These are phyloP conservation scores for Beauveria asiatica DNA, from an alignment of 2,329 filamentous ascomycete genomes.

Conservation along the genomic window DNA sequence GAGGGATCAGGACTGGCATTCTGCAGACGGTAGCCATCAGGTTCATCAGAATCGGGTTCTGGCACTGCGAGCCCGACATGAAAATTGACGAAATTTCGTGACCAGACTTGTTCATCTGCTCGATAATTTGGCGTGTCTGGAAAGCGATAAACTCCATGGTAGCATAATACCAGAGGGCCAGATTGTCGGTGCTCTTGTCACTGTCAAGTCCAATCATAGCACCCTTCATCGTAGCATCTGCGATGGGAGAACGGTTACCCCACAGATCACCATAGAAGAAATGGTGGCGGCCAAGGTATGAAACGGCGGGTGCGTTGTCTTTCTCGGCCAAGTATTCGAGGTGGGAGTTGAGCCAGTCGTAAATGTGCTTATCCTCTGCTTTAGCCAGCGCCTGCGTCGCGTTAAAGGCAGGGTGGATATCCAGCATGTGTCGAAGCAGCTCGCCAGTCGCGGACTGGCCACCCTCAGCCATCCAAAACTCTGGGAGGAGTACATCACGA, in stretches of 20 bases:
- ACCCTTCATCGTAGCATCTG: constrained; percentile 88
- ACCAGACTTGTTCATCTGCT: constrained; percentile 84
- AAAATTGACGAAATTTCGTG: constrained; percentile 89
- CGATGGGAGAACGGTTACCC: constrained; percentile 90
- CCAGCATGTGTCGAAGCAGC: constrained; percentile 85
- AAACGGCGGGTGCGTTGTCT: constrained; percentile 62
- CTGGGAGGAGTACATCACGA: constrained; percentile 82
- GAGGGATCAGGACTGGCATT: constrained; percentile 88
- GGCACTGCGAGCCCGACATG: constrained; percentile 97
- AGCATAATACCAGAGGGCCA: constrained; percentile 88
- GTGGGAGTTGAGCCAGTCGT: constrained; percentile 88
- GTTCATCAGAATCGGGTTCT: constrained; percentile 86
- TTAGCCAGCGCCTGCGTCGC: constrained; percentile 72
- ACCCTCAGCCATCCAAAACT: constrained; percentile 94
- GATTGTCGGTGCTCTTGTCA: constrained; percentile 77
- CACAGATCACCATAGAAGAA: constrained; percentile 99
- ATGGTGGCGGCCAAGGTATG: constrained; percentile 83
- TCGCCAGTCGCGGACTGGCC: constrained; percentile 95
- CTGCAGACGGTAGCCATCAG: constrained; percentile 84
- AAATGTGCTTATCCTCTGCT: constrained; percentile 79
- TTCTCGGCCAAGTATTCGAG: constrained; percentile 67
- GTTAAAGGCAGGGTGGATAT: constrained; percentile 86
- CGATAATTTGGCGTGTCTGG: constrained; percentile 91
- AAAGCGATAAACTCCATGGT: constrained; percentile 98
- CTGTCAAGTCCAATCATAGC: constrained; percentile 78